Conservation (phyloP, 192 early-diverging fungal species). For the Coemansia sp. region DNA sequence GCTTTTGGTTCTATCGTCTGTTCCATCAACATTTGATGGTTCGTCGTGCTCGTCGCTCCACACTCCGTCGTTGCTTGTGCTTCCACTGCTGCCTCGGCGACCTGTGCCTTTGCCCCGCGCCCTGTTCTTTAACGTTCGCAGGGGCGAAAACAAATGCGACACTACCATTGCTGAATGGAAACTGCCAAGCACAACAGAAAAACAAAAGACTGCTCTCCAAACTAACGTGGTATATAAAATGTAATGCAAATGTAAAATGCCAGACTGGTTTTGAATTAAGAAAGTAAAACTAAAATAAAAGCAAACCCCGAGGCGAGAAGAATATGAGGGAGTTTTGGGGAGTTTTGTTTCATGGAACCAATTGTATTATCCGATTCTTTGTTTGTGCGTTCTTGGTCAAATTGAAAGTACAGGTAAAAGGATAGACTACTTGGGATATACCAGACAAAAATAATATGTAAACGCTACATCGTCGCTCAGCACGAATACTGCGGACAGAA, state of each 20-base stretch:
- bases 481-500: too few relatives aligned
- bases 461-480: neutral
- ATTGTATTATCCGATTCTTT: too few relatives aligned
- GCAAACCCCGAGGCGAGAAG: too few relatives aligned
- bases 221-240: neutral
- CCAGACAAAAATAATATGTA: neutral
- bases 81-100: slow-evolving; percentile 8
- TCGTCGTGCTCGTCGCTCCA: slow-evolving; percentile 8
- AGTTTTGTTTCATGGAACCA: too few relatives aligned
- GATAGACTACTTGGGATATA: neutral
- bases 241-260: neutral
- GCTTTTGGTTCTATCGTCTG: slow-evolving; percentile 4
- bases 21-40: neutral
- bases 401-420: neutral
- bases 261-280: neutral
- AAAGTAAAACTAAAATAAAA: too few relatives aligned
- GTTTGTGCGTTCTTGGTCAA: too few relatives aligned
- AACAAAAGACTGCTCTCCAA: too few relatives aligned
- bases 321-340: too few relatives aligned
- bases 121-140: slow-evolving; percentile 49
- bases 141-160: slow-evolving; percentile 47
- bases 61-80: neutral
- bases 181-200: neutral
- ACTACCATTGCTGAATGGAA: slow-evolving; percentile 31
- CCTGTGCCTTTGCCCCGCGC: slow-evolving; percentile 13